Evolutionary conservation across 768 basidiomycete species (phyloP), one percentile per base, ranked within the genome.

Genomic region (Kwoniella sp.): DNA sequence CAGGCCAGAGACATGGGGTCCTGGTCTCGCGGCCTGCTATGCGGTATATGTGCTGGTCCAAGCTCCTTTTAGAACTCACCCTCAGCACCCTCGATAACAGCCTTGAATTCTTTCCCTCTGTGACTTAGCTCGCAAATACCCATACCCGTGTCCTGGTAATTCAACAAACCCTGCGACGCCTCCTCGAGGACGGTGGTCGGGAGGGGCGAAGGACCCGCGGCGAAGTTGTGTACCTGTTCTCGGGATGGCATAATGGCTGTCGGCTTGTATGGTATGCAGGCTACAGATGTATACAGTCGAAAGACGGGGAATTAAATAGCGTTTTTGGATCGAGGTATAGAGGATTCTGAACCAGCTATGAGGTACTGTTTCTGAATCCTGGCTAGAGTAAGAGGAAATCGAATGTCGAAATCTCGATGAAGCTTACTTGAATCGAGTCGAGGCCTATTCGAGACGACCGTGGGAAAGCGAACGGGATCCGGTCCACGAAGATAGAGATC

Each of bases 61-160:
- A 26, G 38, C 17, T 38, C 2, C n/a, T 12, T 45, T 48, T 8
- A 48, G 20, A 12, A 62, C 79, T 67, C 55, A 81, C 81, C 77
- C 58, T 81, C 81, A 0, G 81, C 80, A 26, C 76, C 78, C 61
- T 84, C 82, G 69, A 94, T 80, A 81, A 89, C 89, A 23, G 85
- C 83, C 58, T 85, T 85, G 80, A 98, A 98, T 69, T 93, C 90
- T 73, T 90, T 87, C 45, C 93, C 93, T 70, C 96, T 90, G 81
- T 99, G 96, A 0, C 93, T 95, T 78, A 98, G 87, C 81, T 99
- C 96, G 48, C 92, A 90, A 78, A 99, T 87, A 50, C 96, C 96
- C 66, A 98, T 94, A 28, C 96, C 96, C 1, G 91, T 94, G 53
- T 85, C 85, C 61, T 89, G 84, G 81, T 92, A 97, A 84, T 98